A percentile compares a stretch with the other conserved stretches of the same genome.
Evolutionary conservation across 176 grass and related monocot species (phyloP).

Genomic region (barley (Hordeum vulgare)): DNA sequence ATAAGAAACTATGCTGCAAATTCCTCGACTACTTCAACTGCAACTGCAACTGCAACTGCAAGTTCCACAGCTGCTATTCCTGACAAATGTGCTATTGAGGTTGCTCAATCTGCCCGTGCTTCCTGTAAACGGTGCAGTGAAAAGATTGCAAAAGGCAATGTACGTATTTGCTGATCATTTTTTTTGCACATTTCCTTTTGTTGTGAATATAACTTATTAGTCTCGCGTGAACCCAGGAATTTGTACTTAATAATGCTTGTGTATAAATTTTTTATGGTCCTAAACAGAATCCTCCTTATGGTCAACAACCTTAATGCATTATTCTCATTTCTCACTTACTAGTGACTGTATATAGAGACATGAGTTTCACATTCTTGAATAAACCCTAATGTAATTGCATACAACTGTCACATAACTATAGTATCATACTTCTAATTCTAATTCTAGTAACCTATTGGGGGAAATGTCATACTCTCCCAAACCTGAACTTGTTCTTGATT

Average conservation of each 20-base stretch:
- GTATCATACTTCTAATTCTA: neutral
- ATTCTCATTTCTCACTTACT: conserved; percentile 3
- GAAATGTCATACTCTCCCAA: neutral
- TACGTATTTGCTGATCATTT: conserved; percentile 46
- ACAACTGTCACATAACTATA: neutral
- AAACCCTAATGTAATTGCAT: neutral
- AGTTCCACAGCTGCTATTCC: conserved; percentile 33
- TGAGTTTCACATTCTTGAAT: neutral
- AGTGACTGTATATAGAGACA: neutral
- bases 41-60: neutral
- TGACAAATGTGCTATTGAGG: conserved; percentile 68
- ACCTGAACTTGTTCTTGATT: neutral
- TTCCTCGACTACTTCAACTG: conserved; percentile 18
- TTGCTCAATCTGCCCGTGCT: conserved; percentile 78
- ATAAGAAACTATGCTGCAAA: conserved; percentile 68
- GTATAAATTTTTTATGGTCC: neutral
- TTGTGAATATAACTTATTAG: neutral
- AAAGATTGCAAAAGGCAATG: conserved; percentile 84
- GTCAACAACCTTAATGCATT: neutral
- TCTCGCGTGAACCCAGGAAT: neutral
- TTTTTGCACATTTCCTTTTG: neutral
- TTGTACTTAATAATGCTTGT: neutral
- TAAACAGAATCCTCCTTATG: neutral
- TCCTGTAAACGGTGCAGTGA: conserved; percentile 68
- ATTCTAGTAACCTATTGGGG: neutral